phyloP scores from a whole-genome alignment of 106 monocot genomes.

The Gastrodia elata region DNA sequence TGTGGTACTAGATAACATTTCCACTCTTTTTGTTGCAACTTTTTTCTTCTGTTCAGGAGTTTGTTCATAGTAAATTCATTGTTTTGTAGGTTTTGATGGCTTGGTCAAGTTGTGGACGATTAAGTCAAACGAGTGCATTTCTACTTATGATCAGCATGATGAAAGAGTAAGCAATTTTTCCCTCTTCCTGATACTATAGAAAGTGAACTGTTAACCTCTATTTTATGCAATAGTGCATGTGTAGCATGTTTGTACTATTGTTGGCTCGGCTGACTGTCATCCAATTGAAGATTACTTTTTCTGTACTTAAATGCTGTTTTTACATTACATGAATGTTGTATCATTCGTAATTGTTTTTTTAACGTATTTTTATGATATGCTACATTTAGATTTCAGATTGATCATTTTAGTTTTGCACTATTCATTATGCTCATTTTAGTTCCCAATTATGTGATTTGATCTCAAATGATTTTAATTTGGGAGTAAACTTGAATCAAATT shows the following conservation, averaged over 20 bases:
- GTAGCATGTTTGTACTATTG: background rate
- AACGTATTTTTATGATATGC: background rate
- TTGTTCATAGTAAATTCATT: background rate
- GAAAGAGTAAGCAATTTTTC: slow-evolving; percentile 44
- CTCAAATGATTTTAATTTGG: no score
- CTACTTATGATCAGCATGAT: slow-evolving; percentile 94
- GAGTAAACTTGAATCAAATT: no score
- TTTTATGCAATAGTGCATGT: background rate
- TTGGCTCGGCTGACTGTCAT: background rate
- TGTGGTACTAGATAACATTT: slow-evolving; percentile 38
- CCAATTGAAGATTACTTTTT: background rate
- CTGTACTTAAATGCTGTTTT: background rate
- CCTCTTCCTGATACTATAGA: background rate
- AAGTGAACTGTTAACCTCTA: background rate
- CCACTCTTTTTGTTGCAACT: background rate
- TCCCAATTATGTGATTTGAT: no score
- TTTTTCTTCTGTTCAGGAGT: background rate
- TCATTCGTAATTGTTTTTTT: background rate
- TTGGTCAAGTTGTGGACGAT: slow-evolving; percentile 94
- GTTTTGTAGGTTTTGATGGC: slow-evolving; percentile 80
- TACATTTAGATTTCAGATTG: background rate
- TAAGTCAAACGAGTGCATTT: slow-evolving; percentile 79
- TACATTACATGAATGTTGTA: background rate
- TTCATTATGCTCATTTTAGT: no score
- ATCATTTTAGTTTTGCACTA: no score